Evolutionary conservation across 352 stramenopile genomes (phyloP), one percentile per base, ranked within the genome.

Genomic region (Globisporangium cylindrosporum): DNA sequence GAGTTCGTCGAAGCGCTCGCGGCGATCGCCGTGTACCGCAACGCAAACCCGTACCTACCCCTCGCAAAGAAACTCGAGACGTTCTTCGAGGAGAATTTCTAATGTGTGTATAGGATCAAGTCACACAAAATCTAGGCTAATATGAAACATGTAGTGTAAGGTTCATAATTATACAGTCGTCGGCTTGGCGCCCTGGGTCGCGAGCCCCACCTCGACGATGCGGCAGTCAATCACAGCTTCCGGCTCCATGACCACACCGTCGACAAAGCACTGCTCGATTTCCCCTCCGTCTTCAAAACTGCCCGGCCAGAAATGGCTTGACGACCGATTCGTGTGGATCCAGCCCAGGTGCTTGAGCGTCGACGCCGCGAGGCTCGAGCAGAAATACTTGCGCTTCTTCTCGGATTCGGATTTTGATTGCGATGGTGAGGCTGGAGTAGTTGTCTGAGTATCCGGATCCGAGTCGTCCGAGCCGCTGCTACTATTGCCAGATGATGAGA

Each of bases 241-340:
- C 1, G 79, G 76, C 29, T 74, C 77, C 6, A 95, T 72, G 0
- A 27, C 56, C 3, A 94, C 74, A 1, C 73, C 79, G 0, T 69
- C 64, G 1, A 75, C 68, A n/a, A 95, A 60, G 63, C 77, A 77
- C 27, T 74, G 63, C 69, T 95, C 88, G 22, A 94, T 75, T 27
- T 94, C 88, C 7, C 86, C 86, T 46, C 79, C 81, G 67, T 94
- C 80, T 72, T 92, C 82, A 72, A 93, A 95, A 67, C 86, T 94
- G 25, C 88, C 86, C 0, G 88, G 88, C 88, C 88, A 95, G 63
- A 93, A 95, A 38, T 90, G 91, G 38, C 79, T 93, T 5, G 82
- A 79, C 32, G 82, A 88, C 18, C 83, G 81, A 24, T 67, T 88
- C 1, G 84, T 92, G 7, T 89, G 57, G 36, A 95, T 67, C 88